A percentile compares a stretch with the other conserved stretches of the same genome.
Conservation (phyloP, 2,329 filamentous ascomycete species). For the Orbilia brochopaga region DNA sequence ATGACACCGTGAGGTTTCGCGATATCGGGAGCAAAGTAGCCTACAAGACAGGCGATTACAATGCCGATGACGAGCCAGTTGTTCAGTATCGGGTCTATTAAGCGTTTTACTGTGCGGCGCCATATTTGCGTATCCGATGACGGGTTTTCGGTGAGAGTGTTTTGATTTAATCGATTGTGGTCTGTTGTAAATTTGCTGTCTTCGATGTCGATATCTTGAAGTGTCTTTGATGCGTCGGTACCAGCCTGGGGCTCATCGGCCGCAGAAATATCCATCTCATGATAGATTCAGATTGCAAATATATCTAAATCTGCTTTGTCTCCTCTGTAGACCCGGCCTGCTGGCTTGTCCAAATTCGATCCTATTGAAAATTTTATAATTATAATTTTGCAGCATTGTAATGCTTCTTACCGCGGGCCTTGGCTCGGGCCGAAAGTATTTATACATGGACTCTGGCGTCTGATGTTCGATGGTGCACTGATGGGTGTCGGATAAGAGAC, state of each 20-base stretch:
- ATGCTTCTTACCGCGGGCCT: too few species aligned
- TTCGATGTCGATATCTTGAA: background rate
- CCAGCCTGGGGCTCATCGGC: background rate
- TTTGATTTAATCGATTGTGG: background rate
- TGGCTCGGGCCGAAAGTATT: too few species aligned
- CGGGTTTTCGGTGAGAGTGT: background rate
- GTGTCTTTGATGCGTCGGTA: too few species aligned
- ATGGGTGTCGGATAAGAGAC: conserved; percentile 11
- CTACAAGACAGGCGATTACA: conserved; percentile 61
- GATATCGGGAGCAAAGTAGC: conserved; percentile 57
- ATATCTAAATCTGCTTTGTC: background rate
- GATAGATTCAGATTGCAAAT: background rate
- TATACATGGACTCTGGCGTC: background rate
- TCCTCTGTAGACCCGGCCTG: too few species aligned
- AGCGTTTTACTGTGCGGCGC: conserved; percentile 5
- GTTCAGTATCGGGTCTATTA: conserved; percentile 58
- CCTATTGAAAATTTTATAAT: too few species aligned
- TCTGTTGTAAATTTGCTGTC: background rate
- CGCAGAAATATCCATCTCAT: conserved; percentile 1
- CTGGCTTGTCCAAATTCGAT: too few species aligned
- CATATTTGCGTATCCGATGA: background rate
- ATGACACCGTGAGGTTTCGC: conserved; percentile 62
- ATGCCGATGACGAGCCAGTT: conserved; percentile 73
- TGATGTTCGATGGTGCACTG: background rate
- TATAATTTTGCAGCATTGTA: too few species aligned